Evolutionary conservation across 345 rosid genomes (phyloP).

Genomic region (Triadica sebifera): DNA sequence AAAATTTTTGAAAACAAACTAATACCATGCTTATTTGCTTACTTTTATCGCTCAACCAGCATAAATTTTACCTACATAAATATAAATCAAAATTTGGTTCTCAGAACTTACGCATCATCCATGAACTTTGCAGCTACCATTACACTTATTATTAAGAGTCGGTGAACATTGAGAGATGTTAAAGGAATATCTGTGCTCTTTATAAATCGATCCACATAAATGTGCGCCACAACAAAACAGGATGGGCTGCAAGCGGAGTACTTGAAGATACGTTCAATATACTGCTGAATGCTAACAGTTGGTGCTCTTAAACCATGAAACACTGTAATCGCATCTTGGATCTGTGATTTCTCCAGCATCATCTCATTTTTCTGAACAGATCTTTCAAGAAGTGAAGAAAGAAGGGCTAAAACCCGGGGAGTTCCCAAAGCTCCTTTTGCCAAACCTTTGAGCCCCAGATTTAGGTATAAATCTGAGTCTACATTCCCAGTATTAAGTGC

Average conservation of each 20-base stretch:
- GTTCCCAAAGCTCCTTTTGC: slow-evolving; percentile 43
- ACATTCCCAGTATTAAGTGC: slow-evolving; percentile 28
- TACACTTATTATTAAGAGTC: slow-evolving; percentile 74
- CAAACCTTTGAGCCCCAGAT: slow-evolving; percentile 52
- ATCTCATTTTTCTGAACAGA: slow-evolving; percentile 48
- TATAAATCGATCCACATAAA: slow-evolving; percentile 68
- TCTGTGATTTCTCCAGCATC: slow-evolving; percentile 29
- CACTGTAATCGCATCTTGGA: slow-evolving; percentile 36
- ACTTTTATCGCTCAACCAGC: neutral
- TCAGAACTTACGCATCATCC: slow-evolving; percentile 69
- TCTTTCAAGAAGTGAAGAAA: slow-evolving; percentile 64
- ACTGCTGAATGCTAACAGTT: slow-evolving; percentile 54
- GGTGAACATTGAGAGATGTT: slow-evolving; percentile 71
- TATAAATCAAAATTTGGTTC: neutral
- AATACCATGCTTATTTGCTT: no score
- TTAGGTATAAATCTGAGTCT: slow-evolving; percentile 45
- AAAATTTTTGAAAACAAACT: neutral
- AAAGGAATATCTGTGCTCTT: slow-evolving; percentile 46
- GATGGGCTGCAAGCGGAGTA: slow-evolving; percentile 85
- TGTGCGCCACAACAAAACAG: slow-evolving; percentile 75
- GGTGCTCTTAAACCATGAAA: slow-evolving; percentile 73
- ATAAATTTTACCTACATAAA: no score
- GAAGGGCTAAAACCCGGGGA: slow-evolving; percentile 50
- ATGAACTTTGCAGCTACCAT: slow-evolving; percentile 83
- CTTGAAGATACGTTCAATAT: slow-evolving; percentile 77